phyloP scores from a whole-genome alignment of 345 rosid species.

The Hibiscus trionum region DNA sequence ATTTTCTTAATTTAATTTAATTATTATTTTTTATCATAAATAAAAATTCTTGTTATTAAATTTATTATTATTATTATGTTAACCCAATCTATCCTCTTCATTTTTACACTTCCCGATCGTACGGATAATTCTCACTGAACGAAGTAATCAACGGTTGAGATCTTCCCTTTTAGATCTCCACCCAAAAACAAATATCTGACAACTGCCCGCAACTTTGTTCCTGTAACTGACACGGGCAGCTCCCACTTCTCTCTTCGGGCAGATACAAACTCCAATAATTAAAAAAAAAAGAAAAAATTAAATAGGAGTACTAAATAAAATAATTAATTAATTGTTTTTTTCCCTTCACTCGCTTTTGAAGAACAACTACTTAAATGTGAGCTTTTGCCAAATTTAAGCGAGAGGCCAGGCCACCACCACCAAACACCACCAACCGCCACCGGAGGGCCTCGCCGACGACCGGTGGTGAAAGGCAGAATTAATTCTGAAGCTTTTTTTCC shows the following conservation, averaged over 20 bases:
- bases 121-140: not conserved
- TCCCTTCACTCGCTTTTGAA: not conserved
- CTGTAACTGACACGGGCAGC: slow-evolving; percentile 12
- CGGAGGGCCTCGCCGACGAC: slow-evolving; percentile 38
- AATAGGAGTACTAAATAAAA: not conserved
- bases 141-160: not conserved
- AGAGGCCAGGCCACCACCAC: not conserved
- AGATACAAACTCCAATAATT: slow-evolving; percentile 35
- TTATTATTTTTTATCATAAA: too few relatives aligned
- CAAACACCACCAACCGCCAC: slow-evolving; percentile 21
- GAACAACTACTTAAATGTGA: slow-evolving; percentile 31
- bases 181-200: slow-evolving; percentile 7
- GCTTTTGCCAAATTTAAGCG: slow-evolving; percentile 20
- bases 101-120: slow-evolving; percentile 3
- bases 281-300: not conserved
- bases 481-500: not conserved
- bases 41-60: too few relatives aligned
- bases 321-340: not conserved
- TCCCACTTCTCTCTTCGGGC: slow-evolving; percentile 30
- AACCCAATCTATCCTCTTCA: not conserved
- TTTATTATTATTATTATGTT: too few relatives aligned
- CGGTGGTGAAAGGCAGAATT: slow-evolving; percentile 26
- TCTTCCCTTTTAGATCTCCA: not conserved
- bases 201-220: not conserved
- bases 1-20: too few relatives aligned